Percentiles rank a stretch among this genome's conserved stretches.
Evolutionary conservation across 768 basidiomycete genomes (phyloP).

Genomic region (Psilocybe tampanensis): DNA sequence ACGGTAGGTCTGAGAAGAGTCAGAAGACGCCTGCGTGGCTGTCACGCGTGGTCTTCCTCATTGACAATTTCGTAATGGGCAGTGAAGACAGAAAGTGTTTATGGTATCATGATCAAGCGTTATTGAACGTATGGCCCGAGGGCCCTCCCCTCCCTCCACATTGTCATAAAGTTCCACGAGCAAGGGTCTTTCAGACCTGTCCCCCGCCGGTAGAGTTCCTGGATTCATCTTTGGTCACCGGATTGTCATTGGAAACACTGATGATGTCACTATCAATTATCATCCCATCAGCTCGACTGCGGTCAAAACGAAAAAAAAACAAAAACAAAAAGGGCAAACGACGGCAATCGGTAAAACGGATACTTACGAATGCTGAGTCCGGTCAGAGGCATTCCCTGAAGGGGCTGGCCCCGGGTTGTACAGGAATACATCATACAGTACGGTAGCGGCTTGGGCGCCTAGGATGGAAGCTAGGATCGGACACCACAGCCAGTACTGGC

Average conservation of each 20-base stretch:
- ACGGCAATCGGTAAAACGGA: not conserved
- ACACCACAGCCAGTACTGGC: slow-evolving; percentile 79
- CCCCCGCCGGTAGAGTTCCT: not conserved
- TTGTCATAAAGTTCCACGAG: not conserved
- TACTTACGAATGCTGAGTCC: not conserved
- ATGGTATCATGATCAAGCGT: too few relatives aligned
- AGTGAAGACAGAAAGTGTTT: too few relatives aligned
- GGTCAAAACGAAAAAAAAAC: not conserved
- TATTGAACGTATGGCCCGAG: too few relatives aligned
- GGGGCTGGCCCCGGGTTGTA: slow-evolving; percentile 31
- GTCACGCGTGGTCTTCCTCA: too few relatives aligned
- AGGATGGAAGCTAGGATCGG: slow-evolving; percentile 59
- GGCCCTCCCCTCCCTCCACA: not conserved
- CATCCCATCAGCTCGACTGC: not conserved
- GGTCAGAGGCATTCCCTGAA: not conserved
- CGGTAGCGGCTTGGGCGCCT: slow-evolving; percentile 50
- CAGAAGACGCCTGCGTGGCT: too few relatives aligned
- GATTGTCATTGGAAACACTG: not conserved
- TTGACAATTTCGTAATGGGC: too few relatives aligned
- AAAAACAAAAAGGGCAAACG: too few relatives aligned
- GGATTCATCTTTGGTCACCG: not conserved
- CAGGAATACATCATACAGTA: slow-evolving; percentile 56
- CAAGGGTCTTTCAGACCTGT: not conserved
- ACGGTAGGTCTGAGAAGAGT: too few relatives aligned
- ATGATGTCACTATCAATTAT: not conserved